Percentiles rank a stretch among this genome's conserved stretches.
phyloP scores from a whole-genome alignment of 768 basidiomycete genomes.

The Zangia roseola region DNA sequence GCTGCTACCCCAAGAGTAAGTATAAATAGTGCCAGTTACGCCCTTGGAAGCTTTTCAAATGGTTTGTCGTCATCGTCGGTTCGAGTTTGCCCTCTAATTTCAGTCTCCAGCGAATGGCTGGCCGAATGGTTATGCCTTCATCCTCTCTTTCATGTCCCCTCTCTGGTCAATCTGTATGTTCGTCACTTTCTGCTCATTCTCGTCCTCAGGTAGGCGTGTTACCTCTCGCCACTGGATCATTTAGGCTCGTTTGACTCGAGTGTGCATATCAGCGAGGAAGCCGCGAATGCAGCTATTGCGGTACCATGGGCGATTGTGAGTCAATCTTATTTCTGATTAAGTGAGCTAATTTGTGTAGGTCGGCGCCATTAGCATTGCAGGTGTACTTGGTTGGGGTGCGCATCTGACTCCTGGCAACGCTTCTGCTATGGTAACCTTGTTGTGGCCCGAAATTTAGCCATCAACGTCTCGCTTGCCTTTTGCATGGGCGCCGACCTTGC shows the following conservation, averaged over 20 bases:
- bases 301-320: constrained; percentile 60
- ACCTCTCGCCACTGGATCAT: neutral
- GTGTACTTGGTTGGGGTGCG: constrained; percentile 48
- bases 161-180: constrained; percentile 45
- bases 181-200: neutral
- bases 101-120: constrained; percentile 35
- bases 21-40: constrained; percentile 59
- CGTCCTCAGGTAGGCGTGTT: neutral
- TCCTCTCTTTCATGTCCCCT: constrained; percentile 51
- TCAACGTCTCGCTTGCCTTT: constrained; percentile 55
- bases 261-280: constrained; percentile 56
- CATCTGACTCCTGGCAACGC: neutral
- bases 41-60: constrained; percentile 61
- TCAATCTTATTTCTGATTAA: neutral
- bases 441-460: constrained; percentile 27
- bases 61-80: constrained; percentile 32
- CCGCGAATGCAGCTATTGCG: constrained; percentile 51
- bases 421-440: neutral
- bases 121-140: constrained; percentile 49
- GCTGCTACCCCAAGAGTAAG: constrained; percentile 57
- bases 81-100: neutral
- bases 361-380: constrained; percentile 41
- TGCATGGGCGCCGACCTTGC: constrained; percentile 56
- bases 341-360: constrained; percentile 18
- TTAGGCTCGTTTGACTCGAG: constrained; percentile 46